These are phyloP conservation scores for Beauveria bassiana DNA, from an alignment of 2,329 filamentous ascomycete species.

Conservation along the genomic window DNA sequence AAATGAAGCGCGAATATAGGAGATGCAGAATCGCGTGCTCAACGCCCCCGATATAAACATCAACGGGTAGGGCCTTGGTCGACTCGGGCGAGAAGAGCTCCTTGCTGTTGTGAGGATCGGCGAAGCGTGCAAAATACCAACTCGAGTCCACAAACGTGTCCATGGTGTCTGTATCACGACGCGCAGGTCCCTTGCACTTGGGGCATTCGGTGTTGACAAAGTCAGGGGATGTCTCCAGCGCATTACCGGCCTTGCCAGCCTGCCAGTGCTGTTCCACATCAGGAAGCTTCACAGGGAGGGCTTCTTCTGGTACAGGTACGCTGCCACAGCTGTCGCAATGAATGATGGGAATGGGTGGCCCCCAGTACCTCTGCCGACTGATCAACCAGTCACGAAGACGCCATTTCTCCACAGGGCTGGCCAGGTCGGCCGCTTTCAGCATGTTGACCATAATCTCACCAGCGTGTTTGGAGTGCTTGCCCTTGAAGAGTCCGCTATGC, in stretches of 20 bases:
- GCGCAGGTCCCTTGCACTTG: slow-evolving; percentile 60
- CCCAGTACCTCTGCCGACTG: slow-evolving; percentile 90
- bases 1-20: slow-evolving; percentile 82
- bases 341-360: slow-evolving; percentile 79
- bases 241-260: slow-evolving; percentile 65
- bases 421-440: slow-evolving; percentile 49
- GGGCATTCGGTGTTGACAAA: slow-evolving; percentile 75
- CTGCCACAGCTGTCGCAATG: slow-evolving; percentile 71
- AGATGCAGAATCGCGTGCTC: slow-evolving; percentile 89
- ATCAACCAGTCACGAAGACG: slow-evolving; percentile 83
- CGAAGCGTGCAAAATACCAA: slow-evolving; percentile 83
- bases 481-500: slow-evolving; percentile 56
- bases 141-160: slow-evolving; percentile 94
- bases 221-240: slow-evolving; percentile 60
- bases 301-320: slow-evolving; percentile 66
- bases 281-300: slow-evolving; percentile 72
- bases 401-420: slow-evolving; percentile 63
- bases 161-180: slow-evolving; percentile 88
- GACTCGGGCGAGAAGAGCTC: slow-evolving; percentile 54
- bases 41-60: slow-evolving; percentile 82
- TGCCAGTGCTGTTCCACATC: slow-evolving; percentile 61
- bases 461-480: slow-evolving; percentile 55
- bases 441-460: slow-evolving; percentile 51
- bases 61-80: slow-evolving; percentile 61
- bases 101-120: slow-evolving; percentile 59